A percentile compares a stretch with the other conserved stretches of the same genome.
Evolutionary conservation across 129 eudicot species (phyloP).

Genomic region (Lactuca sativa): DNA sequence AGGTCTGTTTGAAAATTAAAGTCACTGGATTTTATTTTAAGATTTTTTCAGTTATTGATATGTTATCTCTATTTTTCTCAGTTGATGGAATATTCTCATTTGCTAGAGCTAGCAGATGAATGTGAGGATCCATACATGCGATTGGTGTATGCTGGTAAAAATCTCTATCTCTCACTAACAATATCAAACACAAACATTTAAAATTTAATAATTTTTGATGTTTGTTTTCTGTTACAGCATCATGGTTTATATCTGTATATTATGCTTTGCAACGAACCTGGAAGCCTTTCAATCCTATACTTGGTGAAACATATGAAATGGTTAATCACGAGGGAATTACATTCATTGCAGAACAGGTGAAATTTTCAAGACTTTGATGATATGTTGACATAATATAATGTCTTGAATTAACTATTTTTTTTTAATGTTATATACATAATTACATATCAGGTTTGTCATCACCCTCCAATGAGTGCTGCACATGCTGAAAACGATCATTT

Average conservation of each 20-base stretch:
- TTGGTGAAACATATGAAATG: constrained; percentile 97
- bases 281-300: constrained; percentile 99
- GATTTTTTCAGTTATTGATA: not conserved
- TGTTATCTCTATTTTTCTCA: constrained; percentile 26
- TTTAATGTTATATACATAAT: not conserved
- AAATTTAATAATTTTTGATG: not conserved
- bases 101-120: constrained; percentile 77
- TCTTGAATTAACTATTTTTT: not conserved
- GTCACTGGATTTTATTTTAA: not conserved
- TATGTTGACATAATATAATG: not conserved
- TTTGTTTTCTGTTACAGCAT: constrained; percentile 51
- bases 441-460: constrained; percentile 76
- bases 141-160: constrained; percentile 77
- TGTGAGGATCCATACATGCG: constrained; percentile 95
- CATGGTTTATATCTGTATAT: constrained; percentile 79
- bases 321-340: constrained; percentile 83
- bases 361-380: constrained; percentile 1
- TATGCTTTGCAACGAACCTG: constrained; percentile 81
- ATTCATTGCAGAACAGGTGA: constrained; percentile 90
- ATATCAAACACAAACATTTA: constrained; percentile 5
- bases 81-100: constrained; percentile 92
- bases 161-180: constrained; percentile 21
- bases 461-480: constrained; percentile 96
- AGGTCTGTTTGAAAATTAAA: constrained; percentile 49
- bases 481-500: constrained; percentile 97